Percentiles rank a stretch among this genome's conserved stretches.
Conservation (phyloP, 805 yeast species). For the Metschnikowia arizonensis region DNA sequence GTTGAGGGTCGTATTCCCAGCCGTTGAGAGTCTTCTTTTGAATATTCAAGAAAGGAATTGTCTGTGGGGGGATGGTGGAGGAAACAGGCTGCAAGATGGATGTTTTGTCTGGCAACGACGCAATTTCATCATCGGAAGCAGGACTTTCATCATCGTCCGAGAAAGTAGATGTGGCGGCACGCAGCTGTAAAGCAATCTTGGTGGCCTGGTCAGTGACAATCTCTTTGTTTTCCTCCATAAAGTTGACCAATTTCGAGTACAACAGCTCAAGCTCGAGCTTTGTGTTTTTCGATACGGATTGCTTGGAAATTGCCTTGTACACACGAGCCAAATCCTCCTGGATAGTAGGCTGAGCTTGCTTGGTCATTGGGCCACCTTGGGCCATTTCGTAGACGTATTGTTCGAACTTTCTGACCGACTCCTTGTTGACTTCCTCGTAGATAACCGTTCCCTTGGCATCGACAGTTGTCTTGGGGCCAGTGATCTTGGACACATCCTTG, state of each 20-base stretch:
- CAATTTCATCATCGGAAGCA: slow-evolving; percentile 68
- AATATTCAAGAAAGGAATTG: slow-evolving; percentile 91
- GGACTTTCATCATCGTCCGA: slow-evolving; percentile 32
- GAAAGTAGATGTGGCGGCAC: slow-evolving; percentile 43
- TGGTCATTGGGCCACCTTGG: slow-evolving; percentile 83
- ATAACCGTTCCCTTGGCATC: slow-evolving; percentile 83
- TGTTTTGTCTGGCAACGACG: slow-evolving; percentile 72
- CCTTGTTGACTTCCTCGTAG: slow-evolving; percentile 82
- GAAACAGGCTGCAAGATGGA: slow-evolving; percentile 72
- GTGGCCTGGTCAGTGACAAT: slow-evolving; percentile 65
- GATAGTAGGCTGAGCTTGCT: slow-evolving; percentile 62
- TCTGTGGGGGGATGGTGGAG: slow-evolving; percentile 68
- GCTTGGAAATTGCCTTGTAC: slow-evolving; percentile 75
- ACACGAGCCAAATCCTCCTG: slow-evolving; percentile 81
- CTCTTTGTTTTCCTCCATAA: slow-evolving; percentile 65
- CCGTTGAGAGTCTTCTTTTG: slow-evolving; percentile 72
- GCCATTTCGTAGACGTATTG: slow-evolving; percentile 97
- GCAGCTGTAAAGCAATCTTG: slow-evolving; percentile 42
- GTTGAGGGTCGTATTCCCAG: slow-evolving; percentile 80
- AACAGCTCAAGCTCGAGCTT: slow-evolving; percentile 67
- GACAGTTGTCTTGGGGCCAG: slow-evolving; percentile 89
- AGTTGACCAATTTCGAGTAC: slow-evolving; percentile 65
- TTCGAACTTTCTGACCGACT: slow-evolving; percentile 89
- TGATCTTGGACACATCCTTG: slow-evolving; percentile 91
- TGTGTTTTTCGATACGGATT: slow-evolving; percentile 54